Conservation (phyloP, 208 protist species). For the Trypanosoma brucei region DNA sequence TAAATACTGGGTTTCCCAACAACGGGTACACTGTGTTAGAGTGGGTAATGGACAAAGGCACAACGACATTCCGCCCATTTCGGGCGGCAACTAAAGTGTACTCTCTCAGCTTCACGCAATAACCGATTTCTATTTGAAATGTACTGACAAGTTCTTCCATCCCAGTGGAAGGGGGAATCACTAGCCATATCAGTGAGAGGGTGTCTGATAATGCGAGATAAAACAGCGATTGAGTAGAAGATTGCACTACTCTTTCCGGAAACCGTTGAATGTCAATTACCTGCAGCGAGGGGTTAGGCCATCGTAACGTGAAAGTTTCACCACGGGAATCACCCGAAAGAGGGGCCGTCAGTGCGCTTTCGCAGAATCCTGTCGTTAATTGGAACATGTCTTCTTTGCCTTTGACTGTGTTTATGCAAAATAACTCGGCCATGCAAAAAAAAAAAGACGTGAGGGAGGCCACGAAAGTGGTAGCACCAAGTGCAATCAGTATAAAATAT, state of each 20-base stretch:
- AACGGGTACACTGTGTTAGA: conserved; percentile 43
- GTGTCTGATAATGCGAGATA: conserved; percentile 69
- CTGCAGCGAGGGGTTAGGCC: conserved; percentile 57
- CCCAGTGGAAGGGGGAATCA: conserved; percentile 44
- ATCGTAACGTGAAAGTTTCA: conserved; percentile 22
- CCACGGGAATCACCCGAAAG: conserved; percentile 16
- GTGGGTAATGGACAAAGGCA: conserved; percentile 37
- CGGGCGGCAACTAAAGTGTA: conserved; percentile 48
- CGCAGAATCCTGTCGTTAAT: conserved; percentile 58
- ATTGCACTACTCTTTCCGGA: conserved; percentile 17
- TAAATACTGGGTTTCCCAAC: conserved; percentile 42
- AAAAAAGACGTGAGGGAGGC: not conserved
- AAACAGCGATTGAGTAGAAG: conserved; percentile 39
- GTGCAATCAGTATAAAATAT: no score
- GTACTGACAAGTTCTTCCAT: conserved; percentile 48
- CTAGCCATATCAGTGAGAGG: conserved; percentile 49
- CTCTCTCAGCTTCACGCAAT: conserved; percentile 42
- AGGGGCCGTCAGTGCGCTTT: conserved; percentile 21
- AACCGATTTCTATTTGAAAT: conserved; percentile 75
- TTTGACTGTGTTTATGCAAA: not conserved
- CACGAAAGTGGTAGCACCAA: no score
- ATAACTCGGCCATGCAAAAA: not conserved
- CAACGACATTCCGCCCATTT: conserved; percentile 70
- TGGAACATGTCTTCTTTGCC: conserved; percentile 27
- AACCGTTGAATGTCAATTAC: conserved; percentile 79